Evolutionary conservation across 1,284 basidiomycete genomes (phyloP), one percentile per base, ranked within the genome.

Genomic region (Leccinum discolor): DNA sequence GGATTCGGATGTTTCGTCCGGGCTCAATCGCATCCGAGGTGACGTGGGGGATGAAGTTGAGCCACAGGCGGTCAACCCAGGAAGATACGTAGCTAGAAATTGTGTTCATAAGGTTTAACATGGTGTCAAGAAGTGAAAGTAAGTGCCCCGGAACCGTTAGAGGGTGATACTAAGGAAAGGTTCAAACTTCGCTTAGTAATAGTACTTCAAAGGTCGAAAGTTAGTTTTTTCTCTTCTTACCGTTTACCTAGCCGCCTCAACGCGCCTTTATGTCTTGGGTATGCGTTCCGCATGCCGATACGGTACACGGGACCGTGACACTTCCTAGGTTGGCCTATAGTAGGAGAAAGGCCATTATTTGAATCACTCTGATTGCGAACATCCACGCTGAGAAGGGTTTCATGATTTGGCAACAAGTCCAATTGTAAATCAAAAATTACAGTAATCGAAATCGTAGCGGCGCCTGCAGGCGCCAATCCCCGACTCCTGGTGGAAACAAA

Each of bases 371-470:
- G 78, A 88, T 86, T 86, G 84, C 88, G 81, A 71, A 74, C 72
- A 72, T 74, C 77, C 76, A 91, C 88, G 88, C 83, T 71, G 86
- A 85, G 80, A 85, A 83, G 89, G 89, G 90, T 91, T 92, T 92
- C 90, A 91, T 91, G 87, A 81, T 81, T 84, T 77, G 89, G 90
- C 87, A 68, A 91, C 83, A 90, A 32, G 40, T 60, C 63, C 23
- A 32, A 47, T 29, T 54, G 56, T 59, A 52, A 21, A 29, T 21
- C 29, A 10, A 10, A 16, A 14, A 29, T 26, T 23, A 57, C 54
- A 57, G 12, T 57, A 7, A 16, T 57, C 23, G 16, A n/a, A 47
- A 54, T n/a, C 26, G 26, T 26, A 26, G 26, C 26, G 26, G 26
- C 26, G 26, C 26, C 26, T 26, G 26, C 26, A 26, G 26, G 26